phyloP scores from a whole-genome alignment of 2,329 filamentous ascomycete species.

The Escovopsis weberi region DNA sequence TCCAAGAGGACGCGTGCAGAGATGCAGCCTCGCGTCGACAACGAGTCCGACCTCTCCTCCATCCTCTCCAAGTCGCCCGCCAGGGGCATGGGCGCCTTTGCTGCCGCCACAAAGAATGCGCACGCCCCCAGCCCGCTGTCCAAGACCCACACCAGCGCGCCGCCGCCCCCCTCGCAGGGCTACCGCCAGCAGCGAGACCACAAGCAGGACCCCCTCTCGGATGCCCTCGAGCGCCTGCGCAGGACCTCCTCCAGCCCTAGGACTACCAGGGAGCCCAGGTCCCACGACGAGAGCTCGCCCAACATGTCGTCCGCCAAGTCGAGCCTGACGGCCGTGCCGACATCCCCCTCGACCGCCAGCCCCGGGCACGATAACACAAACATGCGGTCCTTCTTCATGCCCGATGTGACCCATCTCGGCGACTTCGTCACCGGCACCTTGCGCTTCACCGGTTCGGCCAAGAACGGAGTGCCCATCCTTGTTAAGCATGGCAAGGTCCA shows the following conservation, averaged over 20 bases:
- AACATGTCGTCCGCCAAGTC: slow-evolving; percentile 25
- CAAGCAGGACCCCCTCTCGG: slow-evolving; percentile 17
- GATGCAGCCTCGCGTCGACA: slow-evolving; percentile 40
- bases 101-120: slow-evolving; percentile 13
- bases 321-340: slow-evolving; percentile 26
- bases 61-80: slow-evolving; percentile 26
- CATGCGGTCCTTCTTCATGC: slow-evolving; percentile 38
- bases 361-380: slow-evolving; percentile 26
- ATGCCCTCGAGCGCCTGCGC: slow-evolving; percentile 21
- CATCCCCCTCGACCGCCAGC: slow-evolving; percentile 20
- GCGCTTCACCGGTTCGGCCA: slow-evolving; percentile 33
- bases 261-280: slow-evolving; percentile 9
- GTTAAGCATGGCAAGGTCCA: slow-evolving; percentile 39
- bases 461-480: slow-evolving; percentile 40
- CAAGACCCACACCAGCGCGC: slow-evolving; percentile 19
- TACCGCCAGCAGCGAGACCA: slow-evolving; percentile 12
- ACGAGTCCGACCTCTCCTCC: slow-evolving; percentile 34
- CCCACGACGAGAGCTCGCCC: slow-evolving; percentile 17
- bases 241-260: slow-evolving; percentile 21
- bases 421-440: slow-evolving; percentile 43
- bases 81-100: slow-evolving; percentile 12
- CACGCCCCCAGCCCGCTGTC: slow-evolving; percentile 24
- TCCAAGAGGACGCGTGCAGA: slow-evolving; percentile 29
- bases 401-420: slow-evolving; percentile 38
- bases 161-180: slow-evolving; percentile 14